These are phyloP conservation scores for Torulaspora gathmanii DNA, from an alignment of 805 yeast genomes.

Conservation along the genomic window DNA sequence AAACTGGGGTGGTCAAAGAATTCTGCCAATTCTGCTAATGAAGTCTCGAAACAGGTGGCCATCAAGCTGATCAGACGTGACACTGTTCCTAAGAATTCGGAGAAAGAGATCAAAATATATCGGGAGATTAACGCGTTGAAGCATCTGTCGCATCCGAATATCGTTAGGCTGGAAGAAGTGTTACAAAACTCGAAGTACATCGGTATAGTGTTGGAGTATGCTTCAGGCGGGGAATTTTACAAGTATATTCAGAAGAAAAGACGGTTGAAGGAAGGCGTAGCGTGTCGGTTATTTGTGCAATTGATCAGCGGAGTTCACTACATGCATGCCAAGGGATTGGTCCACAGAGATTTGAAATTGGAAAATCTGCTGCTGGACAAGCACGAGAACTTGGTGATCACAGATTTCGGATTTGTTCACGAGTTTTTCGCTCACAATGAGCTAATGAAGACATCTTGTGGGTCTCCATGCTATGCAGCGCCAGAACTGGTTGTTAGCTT, in stretches of 20 bases:
- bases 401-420: slow-evolving; percentile 95
- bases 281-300: slow-evolving; percentile 87
- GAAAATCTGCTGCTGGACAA: slow-evolving; percentile 82
- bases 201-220: slow-evolving; percentile 94
- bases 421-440: slow-evolving; percentile 58
- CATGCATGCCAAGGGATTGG: slow-evolving; percentile 87
- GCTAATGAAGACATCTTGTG: slow-evolving; percentile 91
- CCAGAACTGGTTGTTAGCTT: slow-evolving; percentile 91
- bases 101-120: slow-evolving; percentile 81
- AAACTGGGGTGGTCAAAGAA: slow-evolving; percentile 93
- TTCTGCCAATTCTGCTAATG: slow-evolving; percentile 40
- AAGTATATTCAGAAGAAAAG: slow-evolving; percentile 86
- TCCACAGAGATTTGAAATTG: slow-evolving; percentile 86
- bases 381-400: slow-evolving; percentile 77
- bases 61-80: slow-evolving; percentile 88
- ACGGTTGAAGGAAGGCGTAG: slow-evolving; percentile 78
- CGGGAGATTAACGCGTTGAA: slow-evolving; percentile 90
- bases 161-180: slow-evolving; percentile 86
- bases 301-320: slow-evolving; percentile 90
- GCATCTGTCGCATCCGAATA: slow-evolving; percentile 86
- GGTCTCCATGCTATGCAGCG: slow-evolving; percentile 98
- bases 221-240: slow-evolving; percentile 95
- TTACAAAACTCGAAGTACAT: slow-evolving; percentile 90
- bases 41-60: slow-evolving; percentile 74
- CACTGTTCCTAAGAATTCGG: slow-evolving; percentile 79